Evolutionary conservation across 1,139 yeast species (phyloP).

Genomic region (Wickerhamomyces sp.): DNA sequence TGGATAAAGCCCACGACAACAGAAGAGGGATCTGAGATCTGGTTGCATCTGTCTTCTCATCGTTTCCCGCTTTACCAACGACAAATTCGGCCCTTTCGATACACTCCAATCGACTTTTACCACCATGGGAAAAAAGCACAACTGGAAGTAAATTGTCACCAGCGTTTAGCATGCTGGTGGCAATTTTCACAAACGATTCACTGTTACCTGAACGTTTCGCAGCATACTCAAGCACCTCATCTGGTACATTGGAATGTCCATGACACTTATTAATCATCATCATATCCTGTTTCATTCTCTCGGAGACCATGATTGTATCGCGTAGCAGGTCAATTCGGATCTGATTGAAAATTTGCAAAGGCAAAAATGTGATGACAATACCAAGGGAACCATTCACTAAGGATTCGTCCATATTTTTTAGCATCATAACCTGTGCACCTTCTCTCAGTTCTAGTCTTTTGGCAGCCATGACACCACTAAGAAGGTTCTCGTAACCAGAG

Average conservation of each 20-base stretch:
- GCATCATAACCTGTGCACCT: conserved; percentile 94
- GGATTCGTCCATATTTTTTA: conserved; percentile 80
- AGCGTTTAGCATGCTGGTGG: conserved; percentile 32
- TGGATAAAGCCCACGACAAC: conserved; percentile 85
- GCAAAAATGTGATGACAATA: conserved; percentile 42
- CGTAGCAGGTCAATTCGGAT: conserved; percentile 19
- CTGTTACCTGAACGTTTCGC: conserved; percentile 15
- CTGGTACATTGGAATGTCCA: conserved; percentile 19
- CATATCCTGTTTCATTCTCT: conserved; percentile 26
- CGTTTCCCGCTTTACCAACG: conserved; percentile 17
- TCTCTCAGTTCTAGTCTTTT: conserved; percentile 57
- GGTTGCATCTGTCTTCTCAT: conserved; percentile 16
- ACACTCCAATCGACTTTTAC: conserved; percentile 22
- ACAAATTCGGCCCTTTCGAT: conserved; percentile 41
- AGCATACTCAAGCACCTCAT: conserved; percentile 22
- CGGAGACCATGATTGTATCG: conserved; percentile 15
- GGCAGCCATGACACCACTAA: conserved; percentile 69
- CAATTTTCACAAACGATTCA: conserved; percentile 27
- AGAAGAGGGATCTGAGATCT: conserved; percentile 69
- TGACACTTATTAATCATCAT: conserved; percentile 28
- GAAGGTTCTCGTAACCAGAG: conserved; percentile 24
- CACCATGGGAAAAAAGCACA: conserved; percentile 44
- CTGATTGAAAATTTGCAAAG: conserved; percentile 20
- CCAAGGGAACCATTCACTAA: conserved; percentile 94
- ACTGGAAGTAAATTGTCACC: conserved; percentile 39